phyloP scores from a whole-genome alignment of 352 stramenopile species.

The Pythium pyrilobum region DNA sequence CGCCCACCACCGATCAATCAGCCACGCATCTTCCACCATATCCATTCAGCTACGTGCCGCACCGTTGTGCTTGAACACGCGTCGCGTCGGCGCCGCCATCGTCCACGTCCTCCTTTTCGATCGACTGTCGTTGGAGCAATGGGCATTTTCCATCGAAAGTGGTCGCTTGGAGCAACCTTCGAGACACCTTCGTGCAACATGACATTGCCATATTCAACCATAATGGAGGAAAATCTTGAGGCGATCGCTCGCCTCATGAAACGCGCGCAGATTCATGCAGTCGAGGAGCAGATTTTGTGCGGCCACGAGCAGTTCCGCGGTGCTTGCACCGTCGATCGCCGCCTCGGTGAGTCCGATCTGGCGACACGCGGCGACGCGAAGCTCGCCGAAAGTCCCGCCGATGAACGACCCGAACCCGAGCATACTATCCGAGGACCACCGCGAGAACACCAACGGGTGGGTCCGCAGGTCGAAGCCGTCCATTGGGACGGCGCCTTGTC shows the following conservation, averaged over 20 bases:
- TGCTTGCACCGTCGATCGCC: conserved; percentile 43
- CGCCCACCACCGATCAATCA: not conserved
- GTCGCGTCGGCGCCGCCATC: conserved; percentile 44
- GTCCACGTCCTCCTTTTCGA: not conserved
- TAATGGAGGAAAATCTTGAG: conserved; percentile 78
- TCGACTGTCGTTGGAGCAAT: not conserved
- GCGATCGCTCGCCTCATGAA: conserved; percentile 41
- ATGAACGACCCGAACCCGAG: conserved; percentile 40
- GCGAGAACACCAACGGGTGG: conserved; percentile 44
- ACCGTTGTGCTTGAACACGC: conserved; percentile 71
- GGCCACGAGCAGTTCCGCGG: conserved; percentile 42
- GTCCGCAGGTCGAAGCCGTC: conserved; percentile 10
- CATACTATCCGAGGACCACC: conserved; percentile 43
- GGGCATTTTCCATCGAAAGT: conserved; percentile 5
- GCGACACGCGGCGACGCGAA: conserved; percentile 50
- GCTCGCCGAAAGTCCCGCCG: conserved; percentile 53
- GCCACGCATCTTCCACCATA: not conserved
- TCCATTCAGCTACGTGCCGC: not conserved
- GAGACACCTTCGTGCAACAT: conserved; percentile 30
- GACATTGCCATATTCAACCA: conserved; percentile 32
- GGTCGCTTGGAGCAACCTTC: conserved; percentile 13
- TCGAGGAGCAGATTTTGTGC: conserved; percentile 69
- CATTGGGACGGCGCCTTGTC: conserved; percentile 7
- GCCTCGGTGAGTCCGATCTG: conserved; percentile 59
- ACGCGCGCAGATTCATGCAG: conserved; percentile 32